These are phyloP conservation scores for Neurospora sp. DNA, from an alignment of 495 filamentous ascomycete species.

Conservation along the genomic window DNA sequence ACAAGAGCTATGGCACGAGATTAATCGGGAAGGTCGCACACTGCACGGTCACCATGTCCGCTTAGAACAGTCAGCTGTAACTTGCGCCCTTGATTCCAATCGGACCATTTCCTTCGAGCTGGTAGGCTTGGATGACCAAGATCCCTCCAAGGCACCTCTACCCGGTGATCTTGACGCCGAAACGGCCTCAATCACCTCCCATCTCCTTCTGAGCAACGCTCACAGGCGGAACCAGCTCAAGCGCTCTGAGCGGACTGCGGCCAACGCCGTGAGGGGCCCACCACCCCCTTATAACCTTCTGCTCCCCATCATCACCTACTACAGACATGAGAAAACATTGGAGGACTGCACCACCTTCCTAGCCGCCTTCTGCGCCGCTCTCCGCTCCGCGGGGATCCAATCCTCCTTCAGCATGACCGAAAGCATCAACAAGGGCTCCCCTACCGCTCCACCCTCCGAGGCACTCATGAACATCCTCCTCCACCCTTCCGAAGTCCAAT, in stretches of 20 bases:
- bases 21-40: constrained; percentile 68
- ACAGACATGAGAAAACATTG: constrained; percentile 47
- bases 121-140: constrained; percentile 36
- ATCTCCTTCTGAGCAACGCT: constrained; percentile 56
- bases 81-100: constrained; percentile 39
- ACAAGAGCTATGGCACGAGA: constrained; percentile 88
- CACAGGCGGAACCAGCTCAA: constrained; percentile 53
- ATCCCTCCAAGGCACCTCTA: constrained; percentile 6
- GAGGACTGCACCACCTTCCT: constrained; percentile 9
- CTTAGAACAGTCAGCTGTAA: constrained; percentile 46
- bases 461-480: constrained; percentile 13
- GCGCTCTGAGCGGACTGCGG: constrained; percentile 15
- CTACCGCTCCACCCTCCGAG: constrained; percentile 5
- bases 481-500: constrained; percentile 19
- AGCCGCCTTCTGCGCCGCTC: constrained; percentile 5
- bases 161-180: constrained; percentile 43
- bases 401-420: constrained; percentile 19
- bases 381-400: constrained; percentile 16
- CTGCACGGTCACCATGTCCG: constrained; percentile 57
- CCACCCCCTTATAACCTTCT: constrained; percentile 51
- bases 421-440: constrained; percentile 13
- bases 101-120: constrained; percentile 41
- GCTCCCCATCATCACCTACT: constrained; percentile 52
- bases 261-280: constrained; percentile 27
- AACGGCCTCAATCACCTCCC: constrained; percentile 46